phyloP scores from a whole-genome alignment of 1,139 yeast species.

The Yamadazyma dendronema region DNA sequence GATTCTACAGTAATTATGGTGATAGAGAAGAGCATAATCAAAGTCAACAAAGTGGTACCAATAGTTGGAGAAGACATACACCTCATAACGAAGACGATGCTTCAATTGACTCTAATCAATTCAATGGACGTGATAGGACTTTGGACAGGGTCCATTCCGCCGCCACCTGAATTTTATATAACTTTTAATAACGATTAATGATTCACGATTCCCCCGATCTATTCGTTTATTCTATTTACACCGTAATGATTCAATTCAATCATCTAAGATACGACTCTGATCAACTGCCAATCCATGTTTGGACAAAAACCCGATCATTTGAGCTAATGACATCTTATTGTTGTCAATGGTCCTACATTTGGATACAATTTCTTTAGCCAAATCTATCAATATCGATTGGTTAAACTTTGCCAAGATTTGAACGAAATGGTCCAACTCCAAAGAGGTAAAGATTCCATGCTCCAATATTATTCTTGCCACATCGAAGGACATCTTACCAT shows the following conservation, averaged over 20 bases:
- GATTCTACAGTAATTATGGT: conserved; percentile 29
- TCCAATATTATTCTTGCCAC: conserved; percentile 24
- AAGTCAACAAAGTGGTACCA: conserved; percentile 15
- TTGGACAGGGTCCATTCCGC: neutral
- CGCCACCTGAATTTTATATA: no score
- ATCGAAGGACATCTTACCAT: conserved; percentile 18
- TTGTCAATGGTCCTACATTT: conserved; percentile 9
- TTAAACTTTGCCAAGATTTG: conserved; percentile 17
- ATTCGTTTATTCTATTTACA: neutral
- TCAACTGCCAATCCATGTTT: conserved; percentile 6
- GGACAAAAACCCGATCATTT: conserved; percentile 6
- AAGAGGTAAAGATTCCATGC: conserved; percentile 11
- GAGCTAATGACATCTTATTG: conserved; percentile 6
- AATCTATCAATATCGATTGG: conserved; percentile 13
- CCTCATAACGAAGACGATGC: conserved; percentile 20
- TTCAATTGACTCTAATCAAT: conserved; percentile 17
- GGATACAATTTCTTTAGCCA: conserved; percentile 14
- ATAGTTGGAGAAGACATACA: conserved; percentile 23
- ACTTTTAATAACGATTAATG: neutral
- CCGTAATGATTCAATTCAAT: no score
- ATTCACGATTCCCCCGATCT: neutral
- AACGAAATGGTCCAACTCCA: conserved; percentile 34
- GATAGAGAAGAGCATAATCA: conserved; percentile 16
- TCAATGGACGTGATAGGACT: neutral
- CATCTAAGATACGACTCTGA: neutral